Conservation (phyloP, 331 rosid genomes). For the Stylosanthes scabra region DNA sequence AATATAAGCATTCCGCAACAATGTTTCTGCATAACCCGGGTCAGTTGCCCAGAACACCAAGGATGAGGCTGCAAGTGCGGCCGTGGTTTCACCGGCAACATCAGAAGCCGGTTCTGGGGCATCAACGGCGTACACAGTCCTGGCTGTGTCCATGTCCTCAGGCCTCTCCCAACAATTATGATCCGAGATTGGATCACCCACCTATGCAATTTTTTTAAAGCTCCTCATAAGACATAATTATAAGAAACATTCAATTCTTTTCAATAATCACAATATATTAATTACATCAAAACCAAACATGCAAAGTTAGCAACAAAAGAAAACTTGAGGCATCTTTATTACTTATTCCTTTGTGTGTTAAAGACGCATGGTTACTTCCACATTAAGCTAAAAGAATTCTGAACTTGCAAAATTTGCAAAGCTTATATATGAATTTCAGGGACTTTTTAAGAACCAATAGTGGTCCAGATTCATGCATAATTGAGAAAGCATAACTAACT, state of each 20-base stretch:
- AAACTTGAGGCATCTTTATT: neutral
- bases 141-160: slow-evolving; percentile 90
- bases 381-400: too few relatives aligned
- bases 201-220: slow-evolving; percentile 44
- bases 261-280: too few relatives aligned
- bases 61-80: slow-evolving; percentile 84
- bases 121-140: slow-evolving; percentile 82
- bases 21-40: slow-evolving; percentile 69
- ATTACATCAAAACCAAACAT: too few relatives aligned
- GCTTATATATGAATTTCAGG: slow-evolving; percentile 32
- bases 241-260: too few relatives aligned
- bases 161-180: slow-evolving; percentile 96
- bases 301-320: neutral
- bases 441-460: slow-evolving; percentile 30
- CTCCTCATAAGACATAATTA: too few relatives aligned
- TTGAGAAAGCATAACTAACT: neutral
- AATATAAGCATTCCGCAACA: slow-evolving; percentile 66
- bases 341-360: neutral
- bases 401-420: neutral
- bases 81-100: slow-evolving; percentile 88
- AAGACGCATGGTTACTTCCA: neutral
- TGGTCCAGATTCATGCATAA: slow-evolving; percentile 30
- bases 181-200: slow-evolving; percentile 84
- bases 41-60: slow-evolving; percentile 76
- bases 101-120: slow-evolving; percentile 93